Evolutionary conservation across 2,329 filamentous ascomycete genomes (phyloP), one percentile per base, ranked within the genome.

Genomic region (Monosporascus sp.): DNA sequence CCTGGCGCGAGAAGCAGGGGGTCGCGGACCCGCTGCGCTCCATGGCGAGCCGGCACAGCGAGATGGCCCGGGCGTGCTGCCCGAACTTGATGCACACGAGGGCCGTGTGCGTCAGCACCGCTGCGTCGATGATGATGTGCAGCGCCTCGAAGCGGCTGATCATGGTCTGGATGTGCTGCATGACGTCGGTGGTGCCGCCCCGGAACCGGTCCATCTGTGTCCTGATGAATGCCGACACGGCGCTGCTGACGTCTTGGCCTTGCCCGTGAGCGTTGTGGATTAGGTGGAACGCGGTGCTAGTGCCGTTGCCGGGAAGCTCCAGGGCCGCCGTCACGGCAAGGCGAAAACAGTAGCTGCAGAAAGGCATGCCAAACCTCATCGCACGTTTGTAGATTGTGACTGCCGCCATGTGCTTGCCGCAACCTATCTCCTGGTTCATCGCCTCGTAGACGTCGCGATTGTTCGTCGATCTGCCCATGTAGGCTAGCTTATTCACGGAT

Each of bases 311-410:
- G 38, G 70, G 63, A 17, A 61, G 46, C 17, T 63, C 64, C 49
- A 81, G 59, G 15, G 71, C 67, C 2, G 77, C 75, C 9, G 71
- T 59, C 8, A 82, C 72, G 8, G 75, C 77, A 5, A 80, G 65
- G n/a, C 74, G 72, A 15, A 82, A 67, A 50, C 74, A 77, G 24
- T 71, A 68, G 3, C 61, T 60, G 27, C 70, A 73, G 54, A 68
- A 68, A 1, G 65, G 63, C 59, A 77, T 65, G 18, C 71, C 69
- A 5, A 58, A 62, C 9, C 56, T 58, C 1, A 68, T 45, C 0
- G 71, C 71, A 25, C 62, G 62, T 49, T 63, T 68, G 61, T 79
- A 81, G 4, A 74, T 67, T 17, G 57, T 58, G 50, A 72, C 59
- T 0, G 72, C 72, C 14, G 62, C 56, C 5, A 49, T 52, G 58